These are phyloP conservation scores for Fusarium globosum DNA, from an alignment of 2,329 filamentous ascomycete species.

Conservation along the genomic window DNA sequence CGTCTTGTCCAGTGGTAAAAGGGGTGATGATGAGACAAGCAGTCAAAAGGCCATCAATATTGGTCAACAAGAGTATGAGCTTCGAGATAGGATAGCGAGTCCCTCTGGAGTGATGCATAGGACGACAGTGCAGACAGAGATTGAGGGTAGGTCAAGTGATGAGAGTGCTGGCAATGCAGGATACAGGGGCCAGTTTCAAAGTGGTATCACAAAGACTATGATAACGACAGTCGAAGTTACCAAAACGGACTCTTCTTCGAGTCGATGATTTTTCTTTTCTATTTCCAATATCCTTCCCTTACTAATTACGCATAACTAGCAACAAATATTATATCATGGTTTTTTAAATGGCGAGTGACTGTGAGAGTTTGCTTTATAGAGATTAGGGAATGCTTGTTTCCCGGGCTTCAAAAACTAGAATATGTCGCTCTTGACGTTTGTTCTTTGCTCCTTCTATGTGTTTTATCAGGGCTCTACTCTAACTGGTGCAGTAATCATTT, in stretches of 20 bases:
- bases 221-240: slow-evolving; percentile 43
- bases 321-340: neutral
- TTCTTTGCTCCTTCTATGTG: neutral
- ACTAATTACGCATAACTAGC: neutral
- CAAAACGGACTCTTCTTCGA: neutral
- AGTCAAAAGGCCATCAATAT: slow-evolving; percentile 47
- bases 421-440: neutral
- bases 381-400: neutral
- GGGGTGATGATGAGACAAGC: slow-evolving; percentile 41
- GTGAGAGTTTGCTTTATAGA: neutral
- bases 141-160: slow-evolving; percentile 41
- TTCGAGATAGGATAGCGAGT: slow-evolving; percentile 35
- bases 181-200: neutral
- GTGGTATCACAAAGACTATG: slow-evolving; percentile 46
- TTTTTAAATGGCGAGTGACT: neutral
- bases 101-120: slow-evolving; percentile 18
- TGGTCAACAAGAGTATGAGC: slow-evolving; percentile 41
- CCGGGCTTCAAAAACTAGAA: too few species aligned
- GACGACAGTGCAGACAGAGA: slow-evolving; percentile 37
- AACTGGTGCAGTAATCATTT: neutral
- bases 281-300: rapidly evolving
- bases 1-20: slow-evolving; percentile 35
- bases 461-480: neutral
- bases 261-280: neutral
- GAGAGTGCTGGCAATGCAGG: slow-evolving; percentile 34